Conservation (phyloP, 2,329 filamentous ascomycete species). For the Diplodia intermedia region DNA sequence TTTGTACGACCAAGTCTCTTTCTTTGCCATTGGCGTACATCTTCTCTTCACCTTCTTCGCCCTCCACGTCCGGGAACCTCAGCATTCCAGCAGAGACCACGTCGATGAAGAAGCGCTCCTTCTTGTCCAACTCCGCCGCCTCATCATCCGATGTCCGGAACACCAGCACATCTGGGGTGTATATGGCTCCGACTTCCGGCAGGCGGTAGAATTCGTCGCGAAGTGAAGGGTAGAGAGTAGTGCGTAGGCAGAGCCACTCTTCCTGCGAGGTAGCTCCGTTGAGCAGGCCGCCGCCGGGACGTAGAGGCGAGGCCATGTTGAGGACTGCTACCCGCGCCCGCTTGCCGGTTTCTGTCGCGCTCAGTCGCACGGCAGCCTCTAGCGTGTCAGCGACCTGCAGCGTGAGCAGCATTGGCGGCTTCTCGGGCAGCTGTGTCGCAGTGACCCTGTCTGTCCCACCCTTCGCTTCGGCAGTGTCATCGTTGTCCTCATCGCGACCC, state of each 20-base stretch:
- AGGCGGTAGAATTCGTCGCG: conserved; percentile 66
- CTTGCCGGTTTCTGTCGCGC: neutral
- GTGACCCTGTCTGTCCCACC: neutral
- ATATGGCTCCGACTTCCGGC: conserved; percentile 64
- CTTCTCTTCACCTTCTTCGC: conserved; percentile 43
- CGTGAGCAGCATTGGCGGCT: conserved; percentile 48
- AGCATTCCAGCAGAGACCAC: conserved; percentile 66
- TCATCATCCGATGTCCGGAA: conserved; percentile 56
- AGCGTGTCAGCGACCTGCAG: conserved; percentile 62
- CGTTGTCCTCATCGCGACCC: conserved; percentile 24
- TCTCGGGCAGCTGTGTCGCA: conserved; percentile 6
- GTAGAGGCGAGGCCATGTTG: conserved; percentile 69
- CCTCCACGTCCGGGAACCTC: conserved; percentile 61
- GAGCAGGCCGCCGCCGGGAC: conserved; percentile 67
- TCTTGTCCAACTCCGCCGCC: conserved; percentile 49
- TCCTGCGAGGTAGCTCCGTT: conserved; percentile 67
- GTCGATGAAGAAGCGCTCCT: conserved; percentile 65
- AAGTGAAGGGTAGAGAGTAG: conserved; percentile 65
- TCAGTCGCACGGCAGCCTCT: conserved; percentile 55
- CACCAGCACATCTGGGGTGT: conserved; percentile 65
- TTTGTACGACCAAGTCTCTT: conserved; percentile 58
- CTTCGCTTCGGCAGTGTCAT: conserved; percentile 20
- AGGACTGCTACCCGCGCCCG: conserved; percentile 59
- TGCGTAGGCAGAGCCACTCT: conserved; percentile 67
- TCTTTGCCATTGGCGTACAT: conserved; percentile 57